Evolutionary conservation across 83 land plant species (phyloP), one percentile per base, ranked within the genome.

Genomic region (Isoetes engelmannii): DNA sequence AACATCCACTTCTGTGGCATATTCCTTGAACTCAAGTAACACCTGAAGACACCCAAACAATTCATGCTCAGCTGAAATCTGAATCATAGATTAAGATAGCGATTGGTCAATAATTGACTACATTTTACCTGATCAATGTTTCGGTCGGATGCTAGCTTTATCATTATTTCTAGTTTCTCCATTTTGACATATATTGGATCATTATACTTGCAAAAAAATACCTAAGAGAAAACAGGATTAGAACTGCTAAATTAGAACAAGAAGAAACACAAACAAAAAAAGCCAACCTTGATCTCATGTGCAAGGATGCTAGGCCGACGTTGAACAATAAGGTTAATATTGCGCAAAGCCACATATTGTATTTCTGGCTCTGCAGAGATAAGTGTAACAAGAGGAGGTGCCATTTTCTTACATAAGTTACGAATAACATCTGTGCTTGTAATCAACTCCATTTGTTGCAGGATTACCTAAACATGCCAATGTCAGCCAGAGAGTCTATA

Each of bases 1-100:
- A n/a, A 95, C 97, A 85, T 95, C 99, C 15, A 91, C 99, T 81
- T 95, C 99, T 62, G 99, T 95, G 8, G 99, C 99, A 82, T 95
- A 95, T 69, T 95, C 99, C 71, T 95, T 95, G 73, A 95, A 91
- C 73, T 95, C 99, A 82, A 95, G 70, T n/a, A 95, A 74, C 54
- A 95, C 99, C 99, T 95, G 82, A 7, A 65, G 45, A 12, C 1
- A 51, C 15, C 12, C 54, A 12, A 12, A n/a, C 12, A 44, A 60
- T 28, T 28, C 37, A 28, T 28, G 37, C 37, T 28, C 37, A 28
- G 37, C 37, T 28, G 37, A 28, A 13, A 69, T 19, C n/a, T 65
- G 4, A 70, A 8, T 44, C 6, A 21, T 44, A 18, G 41, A 17
- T 20, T 45, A 42, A 65, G 45, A 60, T 28, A 41, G 18, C 19